Evolutionary conservation across 768 basidiomycete genomes (phyloP), one percentile per base, ranked within the genome.

Genomic region (Lactarius evosmus): DNA sequence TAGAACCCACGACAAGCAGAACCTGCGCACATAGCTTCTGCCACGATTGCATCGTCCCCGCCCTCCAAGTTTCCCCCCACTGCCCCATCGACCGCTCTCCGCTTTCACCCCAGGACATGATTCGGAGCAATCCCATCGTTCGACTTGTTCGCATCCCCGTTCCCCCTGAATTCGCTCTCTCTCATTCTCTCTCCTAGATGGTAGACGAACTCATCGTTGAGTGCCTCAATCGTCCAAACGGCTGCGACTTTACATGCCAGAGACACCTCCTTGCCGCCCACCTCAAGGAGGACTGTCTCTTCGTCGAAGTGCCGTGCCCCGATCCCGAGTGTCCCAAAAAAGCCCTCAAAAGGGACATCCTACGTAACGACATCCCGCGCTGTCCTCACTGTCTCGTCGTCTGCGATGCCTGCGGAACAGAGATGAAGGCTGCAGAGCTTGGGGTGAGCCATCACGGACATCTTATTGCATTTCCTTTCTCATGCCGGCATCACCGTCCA

Each of bases 1-100:
- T 84, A 8, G 83, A 92, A 33, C 94, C 93, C 11, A 81, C 81
- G 1, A 89, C 89, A 0, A 87, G 91, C 0, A 80, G 75, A 44
- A 84, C 87, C 8, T 95, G 94, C 69, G 79, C 83, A 63, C 94
- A 93, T 72, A 95, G 92, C 0, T 95, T 95, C 73, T 96, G 94
- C 73, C 75, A 75, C n/a, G 86, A 85, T 33, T 96, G 94, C 71
- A 90, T 95, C 64, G 69, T 77, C n/a, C 78, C 79, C 56, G 89
- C 93, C 0, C 80, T 95, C 4, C 73, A 75, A 14, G 83, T 89
- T 63, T 84, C 86, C 7, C 77, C 81, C 0, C 85, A 87, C 65
- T 96, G 94, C 73, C 94, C 94, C 12, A 85, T 96, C 33, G 93
- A 95, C 75, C 84, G 94, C 25, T 87, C 84, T 16, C 79, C 85